phyloP scores from a whole-genome alignment of 345 rosid genomes.

The Capsella bursapastoris region DNA sequence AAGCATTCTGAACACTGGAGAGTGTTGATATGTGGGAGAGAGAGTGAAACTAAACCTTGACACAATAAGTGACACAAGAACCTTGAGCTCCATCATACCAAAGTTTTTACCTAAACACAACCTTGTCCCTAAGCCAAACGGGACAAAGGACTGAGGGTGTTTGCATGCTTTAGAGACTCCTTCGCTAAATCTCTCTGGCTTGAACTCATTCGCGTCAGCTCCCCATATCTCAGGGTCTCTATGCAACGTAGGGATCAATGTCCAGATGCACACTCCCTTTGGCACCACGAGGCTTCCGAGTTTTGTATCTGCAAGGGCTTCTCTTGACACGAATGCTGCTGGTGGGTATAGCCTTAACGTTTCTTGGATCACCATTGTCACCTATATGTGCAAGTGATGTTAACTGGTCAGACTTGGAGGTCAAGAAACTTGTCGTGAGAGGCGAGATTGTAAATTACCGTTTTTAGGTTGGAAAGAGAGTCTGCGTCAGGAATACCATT shows the following conservation, averaged over 20 bases:
- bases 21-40: constrained; percentile 67
- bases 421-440: not conserved
- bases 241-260: constrained; percentile 66
- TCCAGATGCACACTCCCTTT: constrained; percentile 60
- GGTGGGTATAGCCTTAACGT: constrained; percentile 70
- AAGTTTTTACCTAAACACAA: constrained; percentile 75
- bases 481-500: constrained; percentile 51
- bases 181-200: constrained; percentile 67
- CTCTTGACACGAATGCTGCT: constrained; percentile 68
- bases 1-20: constrained; percentile 71
- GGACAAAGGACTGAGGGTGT: constrained; percentile 64
- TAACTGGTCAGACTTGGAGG: constrained; percentile 12
- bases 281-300: constrained; percentile 64
- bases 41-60: constrained; percentile 67
- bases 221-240: constrained; percentile 76
- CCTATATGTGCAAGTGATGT: constrained; percentile 31
- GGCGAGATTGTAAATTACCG: constrained; percentile 42
- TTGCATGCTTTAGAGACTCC: constrained; percentile 80
- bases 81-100: constrained; percentile 70
- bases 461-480: constrained; percentile 56
- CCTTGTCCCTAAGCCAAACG: constrained; percentile 82
- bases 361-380: constrained; percentile 70
- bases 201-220: constrained; percentile 67
- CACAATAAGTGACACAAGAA: constrained; percentile 62
- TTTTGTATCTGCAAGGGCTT: constrained; percentile 64